A percentile compares a stretch with the other conserved stretches of the same genome.
Evolutionary conservation across 805 yeast species (phyloP).

Genomic region (Cyberlindnera xishuangbannaensis): DNA sequence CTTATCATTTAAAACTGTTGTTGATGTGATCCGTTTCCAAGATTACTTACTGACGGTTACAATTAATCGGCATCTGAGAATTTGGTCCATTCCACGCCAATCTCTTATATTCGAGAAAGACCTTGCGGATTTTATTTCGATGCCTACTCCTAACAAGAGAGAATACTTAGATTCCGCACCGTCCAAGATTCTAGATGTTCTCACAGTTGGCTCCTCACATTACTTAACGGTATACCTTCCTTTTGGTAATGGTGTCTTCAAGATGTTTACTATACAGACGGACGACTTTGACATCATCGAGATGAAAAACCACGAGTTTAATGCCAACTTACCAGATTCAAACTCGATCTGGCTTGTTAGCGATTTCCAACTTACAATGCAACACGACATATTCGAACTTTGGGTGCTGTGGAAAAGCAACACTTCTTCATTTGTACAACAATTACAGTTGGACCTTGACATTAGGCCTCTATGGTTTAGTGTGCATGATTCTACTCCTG

Average conservation of each 20-base stretch:
- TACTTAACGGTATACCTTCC: slow-evolving; percentile 37
- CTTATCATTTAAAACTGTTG: slow-evolving; percentile 30
- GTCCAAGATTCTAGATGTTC: slow-evolving; percentile 24
- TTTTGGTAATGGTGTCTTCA: slow-evolving; percentile 37
- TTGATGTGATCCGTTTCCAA: slow-evolving; percentile 25
- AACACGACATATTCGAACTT: slow-evolving; percentile 24
- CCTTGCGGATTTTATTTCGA: slow-evolving; percentile 13
- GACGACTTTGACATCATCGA: slow-evolving; percentile 22
- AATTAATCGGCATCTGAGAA: slow-evolving; percentile 44
- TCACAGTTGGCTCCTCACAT: slow-evolving; percentile 4
- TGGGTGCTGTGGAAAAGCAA: slow-evolving; percentile 61
- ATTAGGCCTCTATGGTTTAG: slow-evolving; percentile 19
- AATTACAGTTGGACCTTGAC: slow-evolving; percentile 27
- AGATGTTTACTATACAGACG: slow-evolving; percentile 29
- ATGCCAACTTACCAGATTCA: slow-evolving; percentile 28
- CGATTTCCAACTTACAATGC: slow-evolving; percentile 34
- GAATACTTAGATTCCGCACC: slow-evolving; percentile 28
- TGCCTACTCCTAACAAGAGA: slow-evolving; percentile 13
- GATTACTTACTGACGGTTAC: slow-evolving; percentile 43
- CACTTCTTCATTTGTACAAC: slow-evolving; percentile 41
- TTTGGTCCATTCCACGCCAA: slow-evolving; percentile 50
- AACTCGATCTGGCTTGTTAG: slow-evolving; percentile 42
- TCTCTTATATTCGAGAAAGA: slow-evolving; percentile 25
- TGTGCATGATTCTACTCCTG: slow-evolving; percentile 8
- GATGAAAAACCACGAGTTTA: slow-evolving; percentile 23